Base-by-base conservation (phyloP, 345 rosid species). In the Salix udensis region DNA sequence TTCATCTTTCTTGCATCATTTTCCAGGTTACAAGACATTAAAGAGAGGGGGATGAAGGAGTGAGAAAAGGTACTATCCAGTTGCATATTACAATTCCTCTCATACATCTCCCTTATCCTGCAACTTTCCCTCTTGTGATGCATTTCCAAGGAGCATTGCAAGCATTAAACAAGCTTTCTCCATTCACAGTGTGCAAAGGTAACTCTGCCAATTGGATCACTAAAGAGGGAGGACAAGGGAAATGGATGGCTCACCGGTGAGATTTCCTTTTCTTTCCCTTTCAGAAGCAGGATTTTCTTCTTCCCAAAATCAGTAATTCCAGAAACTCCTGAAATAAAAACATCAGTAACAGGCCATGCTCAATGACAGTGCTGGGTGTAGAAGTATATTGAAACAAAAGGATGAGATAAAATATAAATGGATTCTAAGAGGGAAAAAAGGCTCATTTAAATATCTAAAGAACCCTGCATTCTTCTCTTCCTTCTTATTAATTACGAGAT, bases 221-320 rank as follows among this genome's bases (percentile, higher is more conserved):
- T 23, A 71, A 46, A 37, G 42, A 74, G 68, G 42, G 42, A n/a
- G 28, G 2, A 58, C 26, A 75, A 74, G 75, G 67, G 48, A 55
- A 78, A 70, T 39, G 62, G 14, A 71, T 65, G 31, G 71, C 92
- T 87, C 83, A 88, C 93, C 50, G 74, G 52, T 67, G 85, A 81
- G 72, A 86, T 84, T 73, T 88, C 90, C 81, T 76, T 86, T 79
- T 87, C 93, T 81, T 89, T 89, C 76, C 92, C 92, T 81, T 88
- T 88, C 76, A 83, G 71, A 81, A 91, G 90, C 69, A 89, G 75
- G 46, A 85, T 71, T 83, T 87, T 91, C 87, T 83, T 87, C 78
- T 84, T 88, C 71, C 86, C 89, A 42, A 72, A 67, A 70, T 80
- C 84, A 37, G 81, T 46, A 68, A 74, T 77, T 75, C 82, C 87